phyloP scores from a whole-genome alignment of 768 basidiomycete genomes.

The Hypsizygus marmoreus region DNA sequence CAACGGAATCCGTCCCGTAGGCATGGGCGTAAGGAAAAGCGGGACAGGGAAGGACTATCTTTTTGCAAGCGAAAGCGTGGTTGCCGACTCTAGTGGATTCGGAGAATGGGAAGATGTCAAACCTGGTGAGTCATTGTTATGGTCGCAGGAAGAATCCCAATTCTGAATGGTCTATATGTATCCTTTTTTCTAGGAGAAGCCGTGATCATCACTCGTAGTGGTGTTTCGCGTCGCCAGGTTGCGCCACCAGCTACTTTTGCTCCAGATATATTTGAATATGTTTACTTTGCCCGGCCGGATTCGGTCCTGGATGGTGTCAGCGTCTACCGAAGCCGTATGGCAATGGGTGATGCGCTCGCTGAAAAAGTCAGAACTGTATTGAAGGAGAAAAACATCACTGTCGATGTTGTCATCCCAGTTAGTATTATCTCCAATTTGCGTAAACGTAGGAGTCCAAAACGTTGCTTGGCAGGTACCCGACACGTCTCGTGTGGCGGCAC shows the following conservation, averaged over 20 bases:
- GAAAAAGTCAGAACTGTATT: slow-evolving; percentile 82
- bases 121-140: slow-evolving; percentile 57
- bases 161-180: too few species aligned
- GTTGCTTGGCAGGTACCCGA: slow-evolving; percentile 73
- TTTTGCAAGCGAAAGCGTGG: slow-evolving; percentile 93
- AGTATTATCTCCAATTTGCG: slow-evolving; percentile 21
- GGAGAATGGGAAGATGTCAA: slow-evolving; percentile 91
- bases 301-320: slow-evolving; percentile 96
- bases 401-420: slow-evolving; percentile 97
- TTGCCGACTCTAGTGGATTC: slow-evolving; percentile 93
- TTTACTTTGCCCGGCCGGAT: slow-evolving; percentile 98
- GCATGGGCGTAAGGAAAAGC: slow-evolving; percentile 72
- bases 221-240: slow-evolving; percentile 76
- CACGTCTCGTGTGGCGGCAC: slow-evolving; percentile 92
- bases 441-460: neutral
- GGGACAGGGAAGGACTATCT: slow-evolving; percentile 78
- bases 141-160: slow-evolving; percentile 3
- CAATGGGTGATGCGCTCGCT: slow-evolving; percentile 96
- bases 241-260: slow-evolving; percentile 75
- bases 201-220: slow-evolving; percentile 86
- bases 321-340: slow-evolving; percentile 97
- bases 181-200: slow-evolving; percentile 72
- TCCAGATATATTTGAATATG: slow-evolving; percentile 98
- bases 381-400: slow-evolving; percentile 60
- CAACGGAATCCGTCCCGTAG: slow-evolving; percentile 94